Base-by-base conservation (phyloP, 202 grass and related monocot genomes). In the Panicum hallii region DNA sequence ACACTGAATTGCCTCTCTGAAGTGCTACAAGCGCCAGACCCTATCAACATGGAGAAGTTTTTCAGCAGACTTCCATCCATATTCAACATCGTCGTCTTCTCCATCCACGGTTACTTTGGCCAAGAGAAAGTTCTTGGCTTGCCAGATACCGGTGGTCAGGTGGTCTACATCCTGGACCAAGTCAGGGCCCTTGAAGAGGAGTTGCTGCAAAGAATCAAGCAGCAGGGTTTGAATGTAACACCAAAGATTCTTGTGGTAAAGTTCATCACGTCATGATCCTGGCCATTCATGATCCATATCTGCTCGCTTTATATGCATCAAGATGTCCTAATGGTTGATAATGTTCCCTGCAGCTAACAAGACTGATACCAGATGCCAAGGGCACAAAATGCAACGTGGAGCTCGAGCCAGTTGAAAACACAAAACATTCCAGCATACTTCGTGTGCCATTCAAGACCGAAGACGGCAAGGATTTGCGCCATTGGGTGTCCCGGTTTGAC, bases 81-180 rank as follows among this genome's bases (percentile, higher is more conserved):
- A 79, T 98, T 98, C 60, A 92, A 90, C 52, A 89, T 98, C 4
- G 95, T 98, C 13, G 77, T 98, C 75, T 93, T 95, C 74, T 95
- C 95, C 1, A 89, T 90, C 6, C 95, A 98, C 75, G 95, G 95
- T 55, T 98, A 98, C 87, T 98, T 98, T 46, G 95, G 95, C 45
- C 95, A 98, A 88, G 95, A 88, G 80, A 88, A 92, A 80, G 95
- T 98, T 89, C 95, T 98, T 55, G 95, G 95, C 45, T 84, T 98
- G 93, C 95, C 95, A 16, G 95, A 98, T 49, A 98, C 95, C 11
- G 95, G 95, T 13, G 95, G 95, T 54, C 95, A 98, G 93, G 90
- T 99, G 64, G 97, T 99, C 8, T 99, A 99, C 80, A 99, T 99
- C 70, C 86, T 96, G 63, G 97, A 99, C 72, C 93, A 99, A 94